phyloP scores from a whole-genome alignment of 306 rosid genomes.

The Malus sylvestris region DNA sequence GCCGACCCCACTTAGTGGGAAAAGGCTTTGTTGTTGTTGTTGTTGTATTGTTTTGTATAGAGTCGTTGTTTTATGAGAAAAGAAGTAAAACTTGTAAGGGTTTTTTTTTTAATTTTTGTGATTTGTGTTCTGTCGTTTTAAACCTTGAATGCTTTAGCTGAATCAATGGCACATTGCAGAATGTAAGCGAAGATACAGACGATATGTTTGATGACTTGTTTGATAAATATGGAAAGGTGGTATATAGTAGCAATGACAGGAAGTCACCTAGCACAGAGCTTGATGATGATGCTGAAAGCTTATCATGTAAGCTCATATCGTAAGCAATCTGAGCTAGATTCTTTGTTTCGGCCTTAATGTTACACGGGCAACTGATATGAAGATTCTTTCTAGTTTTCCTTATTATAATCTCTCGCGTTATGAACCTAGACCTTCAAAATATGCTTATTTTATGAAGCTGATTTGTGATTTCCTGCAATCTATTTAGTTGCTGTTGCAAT shows the following conservation, averaged over 20 bases:
- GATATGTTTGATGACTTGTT: constrained; percentile 84
- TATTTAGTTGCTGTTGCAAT: constrained; percentile 76
- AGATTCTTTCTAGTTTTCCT: not conserved
- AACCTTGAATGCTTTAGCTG: constrained; percentile 1
- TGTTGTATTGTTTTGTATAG: too few species aligned
- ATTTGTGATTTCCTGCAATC: constrained; percentile 10
- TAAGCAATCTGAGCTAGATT: not conserved
- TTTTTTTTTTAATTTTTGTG: not conserved
- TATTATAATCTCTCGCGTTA: not conserved
- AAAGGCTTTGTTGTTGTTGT: too few species aligned
- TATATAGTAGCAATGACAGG: constrained; percentile 52
- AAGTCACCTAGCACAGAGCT: constrained; percentile 63
- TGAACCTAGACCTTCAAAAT: constrained; percentile 8
- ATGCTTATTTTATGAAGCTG: not conserved
- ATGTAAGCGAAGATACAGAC: constrained; percentile 59
- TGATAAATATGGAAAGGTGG: constrained; percentile 76
- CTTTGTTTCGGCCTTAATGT: not conserved
- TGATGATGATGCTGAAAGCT: constrained; percentile 91
- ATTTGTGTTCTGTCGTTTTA: not conserved
- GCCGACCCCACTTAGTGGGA: too few species aligned
- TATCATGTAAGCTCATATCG: constrained; percentile 62
- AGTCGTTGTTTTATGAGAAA: not conserved
- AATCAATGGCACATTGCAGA: constrained; percentile 43
- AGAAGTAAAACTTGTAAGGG: not conserved
- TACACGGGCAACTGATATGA: not conserved